Evolutionary conservation across 208 protist species (phyloP), one percentile per base, ranked within the genome.

Genomic region (Lotmaria passim): DNA sequence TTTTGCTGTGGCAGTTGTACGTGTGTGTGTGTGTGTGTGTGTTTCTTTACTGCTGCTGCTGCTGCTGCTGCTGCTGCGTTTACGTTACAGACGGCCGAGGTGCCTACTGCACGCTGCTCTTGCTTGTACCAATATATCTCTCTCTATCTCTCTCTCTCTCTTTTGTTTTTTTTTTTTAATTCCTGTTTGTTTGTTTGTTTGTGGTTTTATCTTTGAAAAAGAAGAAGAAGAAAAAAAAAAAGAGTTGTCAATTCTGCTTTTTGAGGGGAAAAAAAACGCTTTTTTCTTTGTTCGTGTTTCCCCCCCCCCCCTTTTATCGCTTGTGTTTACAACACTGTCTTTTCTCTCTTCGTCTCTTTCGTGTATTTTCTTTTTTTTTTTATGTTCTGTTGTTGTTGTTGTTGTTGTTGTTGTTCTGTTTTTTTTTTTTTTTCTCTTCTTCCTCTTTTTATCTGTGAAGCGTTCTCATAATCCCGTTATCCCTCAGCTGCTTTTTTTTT

Each of bases 61-160:
- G 24, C 47, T 57, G 19, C 2, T 56, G 24, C 33, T 57, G 31
- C 17, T 58, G 33, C 23, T n/a, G 33, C 41, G 36, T 21, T 60
- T 69, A 39, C n/a, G n/a, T n/a, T n/a, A n/a, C n/a, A n/a, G n/a
- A n/a, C n/a, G n/a, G n/a, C n/a, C n/a, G n/a, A n/a, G n/a, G n/a
- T n/a, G n/a, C n/a, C n/a, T n/a, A n/a, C n/a, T n/a, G n/a, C n/a
- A n/a, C n/a, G n/a, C n/a, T n/a, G n/a, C n/a, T n/a, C 39, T 70
- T 46, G 70, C 34, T 78, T 65, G 78, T 52, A 4, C 71, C n/a
- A 23, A 36, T 61, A 21, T 58, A 0, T 55, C 46, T 58, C 26
- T 61, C 57, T 21, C 62, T n/a, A 46, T 34, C 60, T 23, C 19
- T 24, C 59, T 23, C 33, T 30, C 26, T 43, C 33, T 24, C 24